phyloP scores from a whole-genome alignment of 1,139 yeast genomes.

The Yamadazyma diddensiae region DNA sequence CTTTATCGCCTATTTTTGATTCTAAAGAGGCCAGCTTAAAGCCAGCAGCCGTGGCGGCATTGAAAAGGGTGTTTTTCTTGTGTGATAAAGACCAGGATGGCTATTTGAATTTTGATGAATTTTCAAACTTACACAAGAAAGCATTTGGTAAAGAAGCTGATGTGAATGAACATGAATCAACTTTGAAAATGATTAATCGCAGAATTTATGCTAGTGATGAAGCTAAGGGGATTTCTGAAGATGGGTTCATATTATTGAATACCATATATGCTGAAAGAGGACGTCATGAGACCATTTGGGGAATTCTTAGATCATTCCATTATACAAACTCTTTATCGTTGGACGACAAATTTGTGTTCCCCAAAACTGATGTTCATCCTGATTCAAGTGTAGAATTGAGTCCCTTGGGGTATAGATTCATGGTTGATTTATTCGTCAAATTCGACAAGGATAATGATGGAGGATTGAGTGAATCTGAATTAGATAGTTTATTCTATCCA shows the following conservation, averaged over 20 bases:
- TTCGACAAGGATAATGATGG: conserved; percentile 96
- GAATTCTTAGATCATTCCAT: conserved; percentile 79
- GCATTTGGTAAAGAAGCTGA: conserved; percentile 59
- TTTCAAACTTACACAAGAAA: conserved; percentile 63
- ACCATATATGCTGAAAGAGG: conserved; percentile 86
- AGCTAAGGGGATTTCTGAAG: conserved; percentile 58
- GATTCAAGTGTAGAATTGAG: conserved; percentile 85
- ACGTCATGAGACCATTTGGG: conserved; percentile 96
- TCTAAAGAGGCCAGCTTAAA: conserved; percentile 84
- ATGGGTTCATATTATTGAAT: conserved; percentile 75
- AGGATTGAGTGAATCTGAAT: conserved; percentile 74
- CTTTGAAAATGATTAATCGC: conserved; percentile 23
- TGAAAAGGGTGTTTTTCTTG: conserved; percentile 76
- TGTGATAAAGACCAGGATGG: conserved; percentile 94
- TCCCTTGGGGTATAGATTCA: conserved; percentile 88
- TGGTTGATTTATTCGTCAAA: conserved; percentile 81
- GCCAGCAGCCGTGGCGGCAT: conserved; percentile 71
- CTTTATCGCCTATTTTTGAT: conserved; percentile 90
- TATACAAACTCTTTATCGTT: conserved; percentile 89
- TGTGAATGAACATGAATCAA: conserved; percentile 28
- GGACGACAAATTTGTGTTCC: conserved; percentile 72
- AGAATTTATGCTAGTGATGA: conserved; percentile 23
- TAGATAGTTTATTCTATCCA: conserved; percentile 67
- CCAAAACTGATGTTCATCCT: conserved; percentile 72
- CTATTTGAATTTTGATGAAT: conserved; percentile 64